These are phyloP conservation scores for Tieghemiomyces parasiticus DNA, from an alignment of 192 early-diverging fungal genomes.

Conservation along the genomic window DNA sequence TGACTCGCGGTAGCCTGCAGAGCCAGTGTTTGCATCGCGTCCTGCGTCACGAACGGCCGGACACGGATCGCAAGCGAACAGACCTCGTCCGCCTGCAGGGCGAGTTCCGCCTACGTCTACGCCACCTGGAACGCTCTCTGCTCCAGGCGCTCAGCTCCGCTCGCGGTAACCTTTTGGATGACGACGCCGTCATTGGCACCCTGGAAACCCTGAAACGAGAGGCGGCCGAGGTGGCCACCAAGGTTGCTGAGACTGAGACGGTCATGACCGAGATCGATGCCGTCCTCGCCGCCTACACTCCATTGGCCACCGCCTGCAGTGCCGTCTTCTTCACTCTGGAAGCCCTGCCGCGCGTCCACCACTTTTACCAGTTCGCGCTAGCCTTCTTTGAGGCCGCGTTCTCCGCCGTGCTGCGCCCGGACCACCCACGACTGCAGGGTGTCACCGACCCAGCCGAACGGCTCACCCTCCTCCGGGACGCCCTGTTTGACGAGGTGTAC, in stretches of 20 bases:
- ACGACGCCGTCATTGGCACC: constrained; percentile 85
- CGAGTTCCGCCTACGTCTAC: constrained; percentile 86
- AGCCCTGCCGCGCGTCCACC: constrained; percentile 70
- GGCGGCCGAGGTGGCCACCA: constrained; percentile 82
- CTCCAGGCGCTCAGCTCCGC: constrained; percentile 87
- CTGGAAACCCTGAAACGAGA: constrained; percentile 94
- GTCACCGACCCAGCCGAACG: constrained; percentile 52
- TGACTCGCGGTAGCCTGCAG: constrained; percentile 89
- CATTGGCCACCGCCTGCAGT: constrained; percentile 80
- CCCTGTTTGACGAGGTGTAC: constrained; percentile 75
- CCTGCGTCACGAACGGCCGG: constrained; percentile 87
- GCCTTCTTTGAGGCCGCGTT: constrained; percentile 94
- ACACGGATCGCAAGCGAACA: constrained; percentile 83
- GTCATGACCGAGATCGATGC: constrained; percentile 92
- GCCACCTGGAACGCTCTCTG: constrained; percentile 85
- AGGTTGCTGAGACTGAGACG: constrained; percentile 86
- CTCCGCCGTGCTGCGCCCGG: constrained; percentile 60
- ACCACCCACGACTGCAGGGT: constrained; percentile 37
- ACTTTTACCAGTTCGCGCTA: constrained; percentile 98
- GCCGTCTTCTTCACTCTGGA: constrained; percentile 97
- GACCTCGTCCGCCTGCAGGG: constrained; percentile 92
- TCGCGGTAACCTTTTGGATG: constrained; percentile 95
- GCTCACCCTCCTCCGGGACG: constrained; percentile 54
- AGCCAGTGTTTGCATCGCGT: constrained; percentile 96
- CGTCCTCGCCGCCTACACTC: constrained; percentile 79